Evolutionary conservation across 176 grass and related monocot species (phyloP), one percentile per base, ranked within the genome.

Genomic region (Aegilops longissima): DNA sequence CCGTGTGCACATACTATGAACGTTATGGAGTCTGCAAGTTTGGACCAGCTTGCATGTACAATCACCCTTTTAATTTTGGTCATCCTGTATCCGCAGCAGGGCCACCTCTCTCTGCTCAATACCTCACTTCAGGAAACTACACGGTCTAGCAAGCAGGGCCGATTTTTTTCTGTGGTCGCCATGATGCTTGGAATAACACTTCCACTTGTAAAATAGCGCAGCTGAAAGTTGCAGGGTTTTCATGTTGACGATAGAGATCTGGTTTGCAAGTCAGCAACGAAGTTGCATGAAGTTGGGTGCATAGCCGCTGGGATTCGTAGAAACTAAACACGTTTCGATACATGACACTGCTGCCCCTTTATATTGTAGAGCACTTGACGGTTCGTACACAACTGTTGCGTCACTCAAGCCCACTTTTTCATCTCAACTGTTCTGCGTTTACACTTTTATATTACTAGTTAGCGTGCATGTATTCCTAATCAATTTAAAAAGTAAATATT

Each of bases 21-120:
- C 90, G 90, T 40, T 97, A 70, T 30, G 92, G 95, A 47, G 58
- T 94, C 47, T 97, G 92, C 86, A 97, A 94, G 77, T 97, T 56
- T 75, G 92, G 95, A 9, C 92, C 95, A 20, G 78, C 92, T 85
- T 94, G 90, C 80, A 92, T 86, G 82, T 94, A 87, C 83, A 80
- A 97, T 66, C 95, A 97, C 91, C 95, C 92, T 39, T 90, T 97
- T 73, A 89, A 89, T 89, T 87, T 87, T 59, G 82, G 77, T 3
- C 81, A 88, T 39, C 64, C 87, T 1, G 82, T 90, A 73, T 63
- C 73, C 7, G 79, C 87, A 61, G 92, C 83, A 76, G 91, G 80
- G 31, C 84, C 88, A 21, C 80, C 81, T 77, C 34, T 90, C 35
- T 88, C 70, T 8, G 83, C 70, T 63, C 89, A 88, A 90, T 92